Percentiles rank a stretch among this genome's conserved stretches.
Conservation (phyloP, 495 filamentous ascomycete genomes). For the Neurospora sp. region DNA sequence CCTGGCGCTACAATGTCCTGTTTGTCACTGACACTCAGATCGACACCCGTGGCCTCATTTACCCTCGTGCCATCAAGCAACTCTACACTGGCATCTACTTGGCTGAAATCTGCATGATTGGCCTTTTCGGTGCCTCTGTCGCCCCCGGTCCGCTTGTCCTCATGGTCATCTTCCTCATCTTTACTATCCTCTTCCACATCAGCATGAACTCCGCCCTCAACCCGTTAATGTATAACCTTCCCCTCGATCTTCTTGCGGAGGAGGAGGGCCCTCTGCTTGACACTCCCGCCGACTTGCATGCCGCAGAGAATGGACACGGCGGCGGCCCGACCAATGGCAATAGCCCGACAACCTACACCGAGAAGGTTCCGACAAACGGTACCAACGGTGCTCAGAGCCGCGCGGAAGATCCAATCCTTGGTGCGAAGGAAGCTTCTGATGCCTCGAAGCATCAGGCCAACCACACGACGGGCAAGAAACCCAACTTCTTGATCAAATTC, state of each 20-base stretch:
- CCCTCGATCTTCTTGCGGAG: slow-evolving; percentile 46
- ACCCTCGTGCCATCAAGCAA: slow-evolving; percentile 84
- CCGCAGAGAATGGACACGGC: slow-evolving; percentile 1
- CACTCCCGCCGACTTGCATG: slow-evolving; percentile 12
- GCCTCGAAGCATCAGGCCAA: neutral
- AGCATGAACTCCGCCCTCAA: slow-evolving; percentile 68
- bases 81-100: slow-evolving; percentile 84
- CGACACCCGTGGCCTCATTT: slow-evolving; percentile 85
- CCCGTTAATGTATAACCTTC: slow-evolving; percentile 74
- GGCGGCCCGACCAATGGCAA: neutral
- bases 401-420: slow-evolving; percentile 13
- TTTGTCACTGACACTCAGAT: slow-evolving; percentile 78
- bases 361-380: slow-evolving; percentile 22
- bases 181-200: slow-evolving; percentile 73
- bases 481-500: slow-evolving; percentile 52
- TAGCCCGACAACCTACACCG: slow-evolving; percentile 17
- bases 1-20: slow-evolving; percentile 90
- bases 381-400: slow-evolving; percentile 16
- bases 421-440: slow-evolving; percentile 4
- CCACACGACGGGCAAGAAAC: slow-evolving; percentile 20
- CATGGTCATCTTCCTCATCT: slow-evolving; percentile 72
- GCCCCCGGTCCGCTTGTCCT: slow-evolving; percentile 71
- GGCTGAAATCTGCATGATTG: slow-evolving; percentile 75
- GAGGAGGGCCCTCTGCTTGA: slow-evolving; percentile 47
- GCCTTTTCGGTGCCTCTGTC: slow-evolving; percentile 67